Evolutionary conservation across 2,329 filamentous ascomycete species (phyloP).

Genomic region (Zalaria obscura): DNA sequence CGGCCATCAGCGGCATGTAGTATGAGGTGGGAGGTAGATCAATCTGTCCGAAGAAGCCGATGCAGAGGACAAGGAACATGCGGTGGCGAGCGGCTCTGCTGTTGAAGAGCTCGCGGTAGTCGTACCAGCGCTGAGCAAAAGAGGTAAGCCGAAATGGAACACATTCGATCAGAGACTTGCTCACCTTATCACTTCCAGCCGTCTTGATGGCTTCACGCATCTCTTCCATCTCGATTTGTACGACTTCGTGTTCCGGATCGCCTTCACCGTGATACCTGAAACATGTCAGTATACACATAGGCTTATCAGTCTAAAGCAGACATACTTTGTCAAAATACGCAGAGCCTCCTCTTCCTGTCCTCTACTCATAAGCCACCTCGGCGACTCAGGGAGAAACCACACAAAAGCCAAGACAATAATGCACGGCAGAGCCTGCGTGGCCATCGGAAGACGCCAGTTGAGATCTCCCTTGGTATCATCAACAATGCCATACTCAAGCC

Average conservation of each 20-base stretch:
- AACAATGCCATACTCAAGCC: not conserved
- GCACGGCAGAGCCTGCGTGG: conserved; percentile 12
- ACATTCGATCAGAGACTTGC: not conserved
- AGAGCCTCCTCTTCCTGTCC: not conserved
- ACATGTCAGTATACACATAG: not conserved
- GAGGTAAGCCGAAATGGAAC: no score
- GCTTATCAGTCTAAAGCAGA: not conserved
- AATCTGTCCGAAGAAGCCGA: conserved; percentile 27
- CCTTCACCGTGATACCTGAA: conserved; percentile 42
- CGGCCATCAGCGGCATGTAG: conserved; percentile 21
- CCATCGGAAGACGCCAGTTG: conserved; percentile 27
- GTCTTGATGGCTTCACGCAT: conserved; percentile 12
- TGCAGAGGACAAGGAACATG: conserved; percentile 23
- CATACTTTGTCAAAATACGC: not conserved
- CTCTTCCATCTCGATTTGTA: conserved; percentile 22
- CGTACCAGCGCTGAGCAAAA: conserved; percentile 34
- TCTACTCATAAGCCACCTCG: conserved; percentile 35
- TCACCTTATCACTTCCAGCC: conserved; percentile 20
- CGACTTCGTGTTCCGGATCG: conserved; percentile 16
- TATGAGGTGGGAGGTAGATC: conserved; percentile 13
- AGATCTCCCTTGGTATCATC: conserved; percentile 7
- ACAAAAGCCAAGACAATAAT: conserved; percentile 22
- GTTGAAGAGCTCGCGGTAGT: conserved; percentile 39
- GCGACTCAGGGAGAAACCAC: conserved; percentile 39
- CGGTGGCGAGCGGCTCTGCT: conserved; percentile 38